A percentile compares a stretch with the other conserved stretches of the same genome.
phyloP scores from a whole-genome alignment of 2,329 filamentous ascomycete genomes.

The Annulohypoxylon truncatum region DNA sequence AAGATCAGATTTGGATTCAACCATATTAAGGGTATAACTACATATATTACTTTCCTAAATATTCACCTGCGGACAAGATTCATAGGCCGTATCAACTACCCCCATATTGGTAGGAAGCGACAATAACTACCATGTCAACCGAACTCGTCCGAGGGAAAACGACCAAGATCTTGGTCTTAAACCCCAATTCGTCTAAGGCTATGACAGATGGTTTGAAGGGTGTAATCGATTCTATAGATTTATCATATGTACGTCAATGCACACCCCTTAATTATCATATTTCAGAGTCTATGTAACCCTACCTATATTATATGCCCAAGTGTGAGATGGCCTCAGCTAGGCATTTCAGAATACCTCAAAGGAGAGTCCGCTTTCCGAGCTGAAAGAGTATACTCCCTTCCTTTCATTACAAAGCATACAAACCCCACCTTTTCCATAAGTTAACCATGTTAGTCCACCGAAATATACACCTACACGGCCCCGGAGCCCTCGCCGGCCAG shows the following conservation, averaged over 20 bases:
- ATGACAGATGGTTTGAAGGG: slow-evolving; percentile 77
- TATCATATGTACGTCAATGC: slow-evolving; percentile 53
- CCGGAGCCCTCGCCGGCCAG: slow-evolving; percentile 72
- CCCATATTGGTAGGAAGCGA: neutral
- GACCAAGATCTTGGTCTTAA: slow-evolving; percentile 74
- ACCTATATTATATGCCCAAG: neutral
- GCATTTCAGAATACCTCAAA: neutral
- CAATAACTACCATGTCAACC: slow-evolving; percentile 44
- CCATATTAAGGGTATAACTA: neutral
- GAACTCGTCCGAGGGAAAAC: slow-evolving; percentile 46
- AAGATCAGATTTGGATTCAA: neutral
- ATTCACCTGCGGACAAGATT: neutral
- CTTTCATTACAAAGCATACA: neutral
- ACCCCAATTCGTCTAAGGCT: slow-evolving; percentile 78
- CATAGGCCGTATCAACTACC: neutral
- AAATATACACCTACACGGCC: slow-evolving; percentile 74
- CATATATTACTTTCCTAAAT: neutral
- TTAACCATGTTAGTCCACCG: slow-evolving; percentile 57
- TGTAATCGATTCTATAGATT: slow-evolving; percentile 58
- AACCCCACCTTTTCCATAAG: neutral
- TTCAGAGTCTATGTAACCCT: neutral
- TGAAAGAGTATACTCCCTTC: neutral
- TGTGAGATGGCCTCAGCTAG: neutral
- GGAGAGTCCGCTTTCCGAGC: neutral
- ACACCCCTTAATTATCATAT: neutral